Conservation (phyloP, 805 yeast species). For the Ogataea siamensis region DNA sequence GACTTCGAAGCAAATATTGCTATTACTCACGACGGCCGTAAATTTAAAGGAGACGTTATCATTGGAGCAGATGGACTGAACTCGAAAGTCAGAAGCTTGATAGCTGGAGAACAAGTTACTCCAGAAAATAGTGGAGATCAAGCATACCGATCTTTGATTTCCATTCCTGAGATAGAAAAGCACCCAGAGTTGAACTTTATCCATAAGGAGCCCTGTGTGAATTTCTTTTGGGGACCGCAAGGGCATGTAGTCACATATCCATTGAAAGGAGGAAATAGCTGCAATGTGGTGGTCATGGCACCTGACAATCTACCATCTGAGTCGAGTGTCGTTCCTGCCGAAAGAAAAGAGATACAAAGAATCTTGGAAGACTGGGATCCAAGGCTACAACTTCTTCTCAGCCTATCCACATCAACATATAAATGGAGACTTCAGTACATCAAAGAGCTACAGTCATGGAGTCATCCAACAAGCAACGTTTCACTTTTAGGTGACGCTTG, state of each 20-base stretch:
- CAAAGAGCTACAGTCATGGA: slow-evolving; percentile 16
- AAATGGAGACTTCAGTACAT: slow-evolving; percentile 19
- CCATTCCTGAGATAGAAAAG: slow-evolving; percentile 15
- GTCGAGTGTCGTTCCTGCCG: slow-evolving; percentile 13
- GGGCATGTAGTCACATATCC: slow-evolving; percentile 20
- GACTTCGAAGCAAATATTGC: slow-evolving; percentile 12
- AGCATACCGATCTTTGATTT: slow-evolving; percentile 18
- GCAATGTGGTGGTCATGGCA: slow-evolving; percentile 20
- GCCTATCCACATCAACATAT: slow-evolving; percentile 10
- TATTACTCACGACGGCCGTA: slow-evolving; percentile 11
- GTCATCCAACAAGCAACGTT: slow-evolving; percentile 12
- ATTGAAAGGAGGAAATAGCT: slow-evolving; percentile 19
- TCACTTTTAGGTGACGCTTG: slow-evolving; percentile 20
- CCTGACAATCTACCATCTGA: slow-evolving; percentile 17
- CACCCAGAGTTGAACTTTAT: slow-evolving; percentile 18
- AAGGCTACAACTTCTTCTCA: slow-evolving; percentile 8
- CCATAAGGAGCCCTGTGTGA: slow-evolving; percentile 16
- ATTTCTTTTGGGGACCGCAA: slow-evolving; percentile 20
- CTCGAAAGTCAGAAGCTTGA: slow-evolving; percentile 12
- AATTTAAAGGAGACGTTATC: slow-evolving; percentile 16
- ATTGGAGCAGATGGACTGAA: slow-evolving; percentile 20
- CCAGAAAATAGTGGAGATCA: slow-evolving; percentile 17
- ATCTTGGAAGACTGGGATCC: slow-evolving; percentile 19
- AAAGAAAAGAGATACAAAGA: slow-evolving; percentile 12
- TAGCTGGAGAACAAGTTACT: slow-evolving; percentile 8